Percentiles rank a stretch among this genome's conserved stretches.
Evolutionary conservation across 495 filamentous ascomycete genomes (phyloP).

Genomic region (Copromyces sp.): DNA sequence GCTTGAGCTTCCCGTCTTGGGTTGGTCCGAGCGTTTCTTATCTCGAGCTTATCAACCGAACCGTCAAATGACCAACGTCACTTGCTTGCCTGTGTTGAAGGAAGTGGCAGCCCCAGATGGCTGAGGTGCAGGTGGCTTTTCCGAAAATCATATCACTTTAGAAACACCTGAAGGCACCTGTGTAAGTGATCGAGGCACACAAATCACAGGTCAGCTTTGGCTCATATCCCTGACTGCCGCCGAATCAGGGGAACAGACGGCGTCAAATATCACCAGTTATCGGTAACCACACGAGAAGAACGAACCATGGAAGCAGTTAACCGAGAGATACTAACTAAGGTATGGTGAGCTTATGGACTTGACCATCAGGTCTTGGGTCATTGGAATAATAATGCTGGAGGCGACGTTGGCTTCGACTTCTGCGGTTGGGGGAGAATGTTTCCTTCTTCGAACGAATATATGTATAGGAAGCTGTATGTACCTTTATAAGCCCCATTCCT

Average conservation of each 20-base stretch:
- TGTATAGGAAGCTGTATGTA: too few relatives aligned
- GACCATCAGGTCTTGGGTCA: too few relatives aligned
- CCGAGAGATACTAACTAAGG: too few relatives aligned
- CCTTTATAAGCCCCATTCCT: too few relatives aligned
- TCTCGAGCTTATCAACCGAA: not conserved
- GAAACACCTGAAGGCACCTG: not conserved
- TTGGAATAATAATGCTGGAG: too few relatives aligned
- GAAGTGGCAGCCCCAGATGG: not conserved
- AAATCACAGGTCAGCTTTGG: not conserved
- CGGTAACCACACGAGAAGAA: too few relatives aligned
- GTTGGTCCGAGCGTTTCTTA: not conserved
- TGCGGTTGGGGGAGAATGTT: too few relatives aligned
- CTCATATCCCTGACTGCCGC: not conserved
- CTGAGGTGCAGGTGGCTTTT: too few relatives aligned
- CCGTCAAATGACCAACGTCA: not conserved
- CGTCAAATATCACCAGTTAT: not conserved
- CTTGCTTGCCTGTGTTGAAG: not conserved
- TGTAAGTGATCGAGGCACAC: not conserved
- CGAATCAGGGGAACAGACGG: not conserved
- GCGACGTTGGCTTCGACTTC: too few relatives aligned
- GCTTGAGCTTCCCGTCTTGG: not conserved
- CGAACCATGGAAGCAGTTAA: too few relatives aligned
- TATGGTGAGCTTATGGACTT: too few relatives aligned
- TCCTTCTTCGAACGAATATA: too few relatives aligned
- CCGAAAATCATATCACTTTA: not conserved